Base-by-base conservation (phyloP, 2,329 filamentous ascomycete genomes). In the Colletotrichum tabaci region DNA sequence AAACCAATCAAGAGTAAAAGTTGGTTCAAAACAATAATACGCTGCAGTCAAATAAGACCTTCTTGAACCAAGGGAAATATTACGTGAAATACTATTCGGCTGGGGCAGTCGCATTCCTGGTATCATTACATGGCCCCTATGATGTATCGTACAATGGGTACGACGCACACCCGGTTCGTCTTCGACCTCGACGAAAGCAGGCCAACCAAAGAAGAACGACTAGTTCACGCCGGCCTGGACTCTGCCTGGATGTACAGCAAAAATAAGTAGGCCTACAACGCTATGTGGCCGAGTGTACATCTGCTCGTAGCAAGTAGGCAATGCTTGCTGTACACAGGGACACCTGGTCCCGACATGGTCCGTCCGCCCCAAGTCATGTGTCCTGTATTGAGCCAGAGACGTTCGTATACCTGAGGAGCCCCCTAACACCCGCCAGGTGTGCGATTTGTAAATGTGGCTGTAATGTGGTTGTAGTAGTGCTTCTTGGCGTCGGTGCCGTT, bases 251-350 rank as follows among this genome's bases (percentile, higher is more conserved):
- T 10, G 13, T 26, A 7, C 8, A 56, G 35, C 21, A 61, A 35
- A 49, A 30, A 38, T 9, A 10, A 44, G 10, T 30, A 49, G 40
- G 18, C 63, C 57, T 46, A 61, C 38, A 67, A 67, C 68, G 57
- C 68, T 46, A 44, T 47, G 49, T 23, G 50, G 15, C 46, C 2
- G 42, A 62, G 18, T 58, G 23, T 69, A 66, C 53, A 60, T 16
- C 23, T 30, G 61, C 53, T 58, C 46, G 30, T 30, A 46, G 38
- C 49, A 42, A 38, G 15, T n/a, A 53, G 42, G 35, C 30, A 9
- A 12, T 46, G 10, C 6, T 63, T 63, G 30, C 53, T 52, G 13
- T 23, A 15, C 30, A 63, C 30, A 44, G 53, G 18, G 35, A 56
- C 15, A 30, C 2, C 35, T 38, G 18, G 12, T 15, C 42, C 42